Base-by-base conservation (phyloP, 78 protist genomes). In the Pelomyxa schiedti region DNA sequence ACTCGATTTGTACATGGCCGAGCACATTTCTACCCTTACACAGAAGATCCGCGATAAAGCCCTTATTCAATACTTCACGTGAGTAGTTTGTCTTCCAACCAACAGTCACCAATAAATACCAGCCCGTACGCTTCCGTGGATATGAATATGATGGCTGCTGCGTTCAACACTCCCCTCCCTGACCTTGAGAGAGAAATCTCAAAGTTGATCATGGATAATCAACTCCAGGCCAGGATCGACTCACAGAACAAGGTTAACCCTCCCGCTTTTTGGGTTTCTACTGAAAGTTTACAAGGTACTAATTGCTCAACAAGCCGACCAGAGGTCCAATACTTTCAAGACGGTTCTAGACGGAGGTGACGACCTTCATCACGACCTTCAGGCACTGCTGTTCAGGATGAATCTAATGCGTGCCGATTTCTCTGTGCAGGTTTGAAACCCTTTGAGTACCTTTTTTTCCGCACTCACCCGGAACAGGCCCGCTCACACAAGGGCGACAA, bases 161-260 rank as follows among this genome's bases (percentile, higher is more conserved):
- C 77, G 6, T 84, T 82, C 66, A 0, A 2, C 40, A 4, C 42
- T 0, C 74, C 9, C 3, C 30, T 32, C 38, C 8, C 0, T 39
- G 36, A 3, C 5, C 74, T 85, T 16, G 80, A 78, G 47, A 2
- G 3, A 29, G 79, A 87, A 71, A 72, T 87, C 30, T 69, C 82
- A 3, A 24, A 36, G 37, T 83, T 87, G 4, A 87, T 87, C 58
- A 36, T 16, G 24, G 76, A 79, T 3, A 76, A 65, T 4, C 26
- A 5, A 3, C 78, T 87, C 80, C 8, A 52, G 8, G 92, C 92
- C 24, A 76, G 89, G 70, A 87, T 87, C 64, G 92, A 87, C 80
- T 28, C 81, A 9, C 90, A 85, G 47, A 42, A 68, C 69, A 86
- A 81, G 71, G 53, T 66, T 26, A 43, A 41, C 42, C 29, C n/a